phyloP scores from a whole-genome alignment of 805 yeast species.

The Monosporozyma servazzii region DNA sequence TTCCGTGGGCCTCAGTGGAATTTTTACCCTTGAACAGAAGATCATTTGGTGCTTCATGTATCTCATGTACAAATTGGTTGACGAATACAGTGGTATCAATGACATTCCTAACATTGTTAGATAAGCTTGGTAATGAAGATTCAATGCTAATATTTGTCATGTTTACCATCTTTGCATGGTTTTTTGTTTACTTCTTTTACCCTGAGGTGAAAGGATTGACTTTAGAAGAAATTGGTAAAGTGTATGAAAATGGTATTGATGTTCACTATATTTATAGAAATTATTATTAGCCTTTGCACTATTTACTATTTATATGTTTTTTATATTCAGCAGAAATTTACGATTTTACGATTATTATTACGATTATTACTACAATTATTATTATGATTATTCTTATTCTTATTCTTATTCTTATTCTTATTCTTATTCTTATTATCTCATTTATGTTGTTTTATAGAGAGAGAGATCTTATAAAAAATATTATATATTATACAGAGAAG shows the following conservation, averaged over 20 bases:
- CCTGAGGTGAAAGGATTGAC: constrained; percentile 40
- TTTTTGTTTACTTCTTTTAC: constrained; percentile 32
- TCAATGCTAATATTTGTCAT: constrained; percentile 31
- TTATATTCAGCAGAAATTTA: background rate
- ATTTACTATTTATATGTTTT: background rate
- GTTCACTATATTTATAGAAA: constrained; percentile 29
- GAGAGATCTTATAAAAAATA: background rate
- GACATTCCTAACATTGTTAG: constrained; percentile 30
- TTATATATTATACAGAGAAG: background rate
- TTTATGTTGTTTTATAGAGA: background rate
- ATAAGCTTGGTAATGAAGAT: constrained; percentile 23
- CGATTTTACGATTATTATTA: background rate
- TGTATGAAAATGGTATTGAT: constrained; percentile 35
- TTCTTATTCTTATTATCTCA: background rate
- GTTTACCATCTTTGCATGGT: constrained; percentile 31
- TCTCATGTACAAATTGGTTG: constrained; percentile 37
- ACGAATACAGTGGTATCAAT: constrained; percentile 32
- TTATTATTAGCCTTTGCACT: constrained; percentile 14
- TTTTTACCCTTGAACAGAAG: constrained; percentile 36
- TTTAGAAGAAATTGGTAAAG: constrained; percentile 34
- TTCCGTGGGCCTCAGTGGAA: constrained; percentile 40
- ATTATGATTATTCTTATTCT: background rate
- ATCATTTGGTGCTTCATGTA: constrained; percentile 35
- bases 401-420: background rate
- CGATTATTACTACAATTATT: background rate